Percentiles rank a stretch among this genome's conserved stretches.
Conservation (phyloP, 179 eudicot species). For the Beta lomatogona region DNA sequence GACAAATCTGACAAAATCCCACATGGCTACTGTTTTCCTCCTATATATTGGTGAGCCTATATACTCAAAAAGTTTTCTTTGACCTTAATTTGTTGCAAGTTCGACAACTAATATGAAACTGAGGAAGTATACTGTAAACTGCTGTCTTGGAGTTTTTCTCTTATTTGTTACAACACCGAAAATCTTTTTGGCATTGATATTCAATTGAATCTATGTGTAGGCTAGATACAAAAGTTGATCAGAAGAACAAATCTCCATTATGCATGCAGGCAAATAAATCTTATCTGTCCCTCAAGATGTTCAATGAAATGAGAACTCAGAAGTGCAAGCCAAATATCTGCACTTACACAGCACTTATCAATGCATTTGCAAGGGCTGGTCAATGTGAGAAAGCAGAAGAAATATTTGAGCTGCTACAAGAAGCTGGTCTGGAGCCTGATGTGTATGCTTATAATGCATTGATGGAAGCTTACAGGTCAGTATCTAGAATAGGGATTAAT, state of each 20-base stretch:
- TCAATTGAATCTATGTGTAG: neutral
- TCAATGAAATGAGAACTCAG: constrained; percentile 67
- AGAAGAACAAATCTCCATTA: constrained; percentile 13
- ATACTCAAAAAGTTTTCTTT: too few relatives aligned
- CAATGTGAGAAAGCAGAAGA: constrained; percentile 93
- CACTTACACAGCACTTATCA: constrained; percentile 79
- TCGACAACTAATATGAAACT: too few relatives aligned
- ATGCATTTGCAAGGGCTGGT: constrained; percentile 92
- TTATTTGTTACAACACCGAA: neutral
- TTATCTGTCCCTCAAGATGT: constrained; percentile 76
- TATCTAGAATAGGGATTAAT: neutral
- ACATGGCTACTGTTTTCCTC: too few relatives aligned
- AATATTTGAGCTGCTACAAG: constrained; percentile 79
- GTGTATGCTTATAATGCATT: constrained; percentile 90
- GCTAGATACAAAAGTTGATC: neutral
- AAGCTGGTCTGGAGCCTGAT: constrained; percentile 84
- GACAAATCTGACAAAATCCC: too few relatives aligned
- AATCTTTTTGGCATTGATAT: neutral
- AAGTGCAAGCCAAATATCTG: constrained; percentile 81
- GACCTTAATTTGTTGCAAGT: too few relatives aligned
- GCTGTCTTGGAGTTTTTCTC: neutral
- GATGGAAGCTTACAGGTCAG: constrained; percentile 89
- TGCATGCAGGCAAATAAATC: constrained; percentile 74
- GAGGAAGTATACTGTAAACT: too few relatives aligned
- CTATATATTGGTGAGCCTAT: too few relatives aligned